A percentile compares a stretch with the other conserved stretches of the same genome.
Evolutionary conservation across 1,139 yeast species (phyloP).

Genomic region (Arxiozyma telluris): DNA sequence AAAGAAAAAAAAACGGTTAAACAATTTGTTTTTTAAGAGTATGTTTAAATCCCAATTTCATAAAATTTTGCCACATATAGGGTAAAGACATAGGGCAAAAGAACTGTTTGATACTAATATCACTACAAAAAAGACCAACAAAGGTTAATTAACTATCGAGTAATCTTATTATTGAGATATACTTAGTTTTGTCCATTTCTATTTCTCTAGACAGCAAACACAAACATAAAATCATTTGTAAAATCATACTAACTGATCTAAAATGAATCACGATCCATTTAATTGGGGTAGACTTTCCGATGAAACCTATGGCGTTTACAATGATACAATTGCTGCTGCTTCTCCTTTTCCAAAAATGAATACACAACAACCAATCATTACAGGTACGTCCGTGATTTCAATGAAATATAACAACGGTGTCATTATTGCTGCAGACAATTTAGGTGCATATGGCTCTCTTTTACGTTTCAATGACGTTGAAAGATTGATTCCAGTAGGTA

Average conservation of each 20-base stretch:
- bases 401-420: conserved; percentile 86
- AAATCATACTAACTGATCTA: not conserved
- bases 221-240: not conserved
- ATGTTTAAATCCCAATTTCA: not conserved
- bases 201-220: not conserved
- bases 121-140: not conserved
- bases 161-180: not conserved
- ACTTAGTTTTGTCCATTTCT: too few species aligned
- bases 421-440: conserved; percentile 87
- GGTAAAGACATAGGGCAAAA: not conserved
- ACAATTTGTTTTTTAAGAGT: too few species aligned
- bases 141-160: not conserved
- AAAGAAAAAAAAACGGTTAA: too few species aligned
- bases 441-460: conserved; percentile 91
- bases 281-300: conserved; percentile 93
- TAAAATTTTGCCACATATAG: not conserved
- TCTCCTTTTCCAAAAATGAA: conserved; percentile 54
- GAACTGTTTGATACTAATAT: too few species aligned
- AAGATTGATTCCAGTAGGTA: conserved; percentile 75
- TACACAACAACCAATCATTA: conserved; percentile 90
- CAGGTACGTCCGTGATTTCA: conserved; percentile 93
- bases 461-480: conserved; percentile 80
- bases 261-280: conserved; percentile 91
- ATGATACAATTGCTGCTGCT: conserved; percentile 62
- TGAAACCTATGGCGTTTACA: conserved; percentile 72